Evolutionary conservation across 352 stramenopile species (phyloP), one percentile per base, ranked within the genome.

Genomic region (Phytophthora brassicae): DNA sequence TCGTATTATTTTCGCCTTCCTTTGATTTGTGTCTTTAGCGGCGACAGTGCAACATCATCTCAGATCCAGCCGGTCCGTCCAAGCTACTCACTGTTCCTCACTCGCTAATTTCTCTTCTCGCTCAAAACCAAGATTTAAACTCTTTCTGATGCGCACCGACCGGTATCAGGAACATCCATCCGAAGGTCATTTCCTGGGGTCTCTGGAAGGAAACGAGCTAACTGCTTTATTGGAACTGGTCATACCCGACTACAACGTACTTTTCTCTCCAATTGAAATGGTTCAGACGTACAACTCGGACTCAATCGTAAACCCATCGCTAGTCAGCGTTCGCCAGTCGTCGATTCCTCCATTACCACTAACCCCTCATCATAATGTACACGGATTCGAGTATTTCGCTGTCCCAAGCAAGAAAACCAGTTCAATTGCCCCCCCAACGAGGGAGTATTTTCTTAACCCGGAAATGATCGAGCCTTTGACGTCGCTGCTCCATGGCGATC

Each of bases 211-310:
- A 42, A 67, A 2, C 39, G 55, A 76, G 5, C 20, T 68, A 17
- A 38, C 36, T 1, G 41, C 56, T 2, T 48, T 73, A n/a, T 47
- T 76, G 14, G 22, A 76, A 19, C 60, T 76, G 31, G 59, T 76
- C 8, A 62, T 73, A 44, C 61, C 64, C 23, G 28, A 31, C 42
- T 45, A 9, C 36, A 41, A 56, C 23, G 49, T 22, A 17, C 16
- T 28, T 2, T 23, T 49, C 19, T 17, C 53, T 29, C 44, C 54
- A 6, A 39, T 56, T 47, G 31, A 52, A 14, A 61, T 29, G 39
- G 12, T 41, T 19, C 38, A 24, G 12, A 38, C 23, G 24, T 54
- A 42, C 48, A 53, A 19, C 47, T 59, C 47, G 46, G 24, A 54
- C 6, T 11, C 31, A 9, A 39, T 56, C 3, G 22, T 41, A 36